Base-by-base conservation (phyloP, 371 early-diverging fungal genomes). In the Spraguea lophii region DNA sequence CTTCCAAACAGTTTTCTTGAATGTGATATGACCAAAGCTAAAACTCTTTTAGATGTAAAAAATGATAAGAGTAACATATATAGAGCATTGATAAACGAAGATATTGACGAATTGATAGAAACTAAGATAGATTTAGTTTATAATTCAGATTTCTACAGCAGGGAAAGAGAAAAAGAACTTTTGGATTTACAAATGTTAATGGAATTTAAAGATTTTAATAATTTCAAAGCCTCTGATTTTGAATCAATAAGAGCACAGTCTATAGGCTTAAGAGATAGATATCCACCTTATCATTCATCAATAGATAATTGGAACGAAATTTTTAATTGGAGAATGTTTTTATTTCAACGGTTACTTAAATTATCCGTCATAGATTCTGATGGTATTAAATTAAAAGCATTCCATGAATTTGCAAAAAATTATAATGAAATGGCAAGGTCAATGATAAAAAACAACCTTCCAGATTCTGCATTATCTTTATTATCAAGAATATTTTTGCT, bases 141-240 rank as follows among this genome's bases (percentile, higher is more conserved):
- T n/a, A 54, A 61, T 46, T 52, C 57, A 10, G 26, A 26, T 6
- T 37, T 17, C 2, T 54, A 49, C 30, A 61, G 61, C 1, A 39
- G 35, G 27, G 30, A 38, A 12, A 52, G 46, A 3, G 46, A 19
- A 2, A 40, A 51, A 7, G 36, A 57, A 30, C n/a, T 47, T 16
- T 43, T 16, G 3, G 37, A 41, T 15, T 50, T 65, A 27, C 65
- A 65, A 26, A 56, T 65, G 4, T 52, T 65, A 10, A 50, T 60
- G 22, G 65, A 65, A 43, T 61, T 65, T 61, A 47, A 60, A 32
- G 65, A 65, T 36, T 42, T 52, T 17, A 54, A 54, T 48, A 53
- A 50, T 35, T 54, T 52, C 13, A 52, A 22, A 44, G 24, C 54
- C 45, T 56, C 54, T 10, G 49, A 44, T 20, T 22, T 38, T 25